Evolutionary conservation across 176 grass and related monocot species (phyloP).

Genomic region (Hordeum marinum): DNA sequence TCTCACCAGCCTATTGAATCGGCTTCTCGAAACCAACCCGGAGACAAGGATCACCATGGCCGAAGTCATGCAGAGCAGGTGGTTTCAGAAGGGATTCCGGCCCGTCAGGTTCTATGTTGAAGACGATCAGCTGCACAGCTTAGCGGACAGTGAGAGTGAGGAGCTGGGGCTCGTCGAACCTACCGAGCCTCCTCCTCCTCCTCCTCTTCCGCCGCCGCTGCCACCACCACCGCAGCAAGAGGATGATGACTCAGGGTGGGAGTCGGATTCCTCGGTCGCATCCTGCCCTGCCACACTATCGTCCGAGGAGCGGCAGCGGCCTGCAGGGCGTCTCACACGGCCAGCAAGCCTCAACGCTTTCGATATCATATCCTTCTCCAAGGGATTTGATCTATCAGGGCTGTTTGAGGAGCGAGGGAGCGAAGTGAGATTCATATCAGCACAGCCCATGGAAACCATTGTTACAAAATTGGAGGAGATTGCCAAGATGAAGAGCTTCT

Average conservation of each 20-base stretch:
- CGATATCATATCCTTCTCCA: slow-evolving; percentile 96
- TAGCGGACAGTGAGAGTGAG: slow-evolving; percentile 32
- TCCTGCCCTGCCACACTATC: slow-evolving; percentile 84
- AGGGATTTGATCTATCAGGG: slow-evolving; percentile 79
- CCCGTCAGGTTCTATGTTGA: slow-evolving; percentile 87
- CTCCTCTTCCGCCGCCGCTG: not conserved
- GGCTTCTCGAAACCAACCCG: slow-evolving; percentile 75
- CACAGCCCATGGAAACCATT: slow-evolving; percentile 57
- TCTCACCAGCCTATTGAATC: slow-evolving; percentile 46
- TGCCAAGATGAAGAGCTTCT: slow-evolving; percentile 71
- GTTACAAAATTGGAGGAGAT: slow-evolving; percentile 88
- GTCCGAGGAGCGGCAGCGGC: slow-evolving; percentile 43
- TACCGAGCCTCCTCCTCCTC: slow-evolving; percentile 25
- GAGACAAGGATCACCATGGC: slow-evolving; percentile 73
- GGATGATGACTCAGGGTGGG: slow-evolving; percentile 65
- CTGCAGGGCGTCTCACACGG: slow-evolving; percentile 40
- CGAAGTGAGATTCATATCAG: slow-evolving; percentile 79
- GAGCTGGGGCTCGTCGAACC: not conserved
- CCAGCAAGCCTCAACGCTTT: slow-evolving; percentile 87
- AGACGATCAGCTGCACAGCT: slow-evolving; percentile 69
- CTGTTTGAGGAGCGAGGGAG: slow-evolving; percentile 84
- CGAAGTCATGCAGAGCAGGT: slow-evolving; percentile 81
- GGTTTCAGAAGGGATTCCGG: slow-evolving; percentile 90
- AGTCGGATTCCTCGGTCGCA: slow-evolving; percentile 86
- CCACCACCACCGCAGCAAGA: slow-evolving; percentile 13